Evolutionary conservation across 2,329 filamentous ascomycete genomes (phyloP), one percentile per base, ranked within the genome.

Genomic region (Chaetomium strumarium): DNA sequence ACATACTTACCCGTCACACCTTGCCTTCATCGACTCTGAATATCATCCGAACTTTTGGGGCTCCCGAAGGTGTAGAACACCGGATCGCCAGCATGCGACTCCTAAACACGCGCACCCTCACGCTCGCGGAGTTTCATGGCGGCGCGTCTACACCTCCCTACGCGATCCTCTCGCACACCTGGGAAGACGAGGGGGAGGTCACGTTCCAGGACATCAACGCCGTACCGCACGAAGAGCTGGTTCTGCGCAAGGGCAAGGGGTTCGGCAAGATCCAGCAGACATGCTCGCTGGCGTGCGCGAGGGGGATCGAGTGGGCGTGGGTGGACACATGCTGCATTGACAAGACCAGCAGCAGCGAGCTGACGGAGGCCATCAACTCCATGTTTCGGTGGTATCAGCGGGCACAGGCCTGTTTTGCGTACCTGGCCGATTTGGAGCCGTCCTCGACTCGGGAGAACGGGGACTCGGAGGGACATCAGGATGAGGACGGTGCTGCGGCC

Each of bases 81-180:
- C 24, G 24, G 7, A 24, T 7, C 24, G 24, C 24, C 24, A 24
- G 7, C 4, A 52, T 52, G 49, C 36, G 49, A 3, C 49, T 52
- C 19, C 36, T 52, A 16, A 41, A 52, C 38, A 52, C 43, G 5
- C 20, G 13, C 14, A 46, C 37, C n/a, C n/a, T 52, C 16, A 17
- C 34, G 29, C 43, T 52, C 29, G 11, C 36, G 3, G 24, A 19
- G 2, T 45, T 47, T 17, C 11, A 36, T 24, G 17, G 16, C 20
- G 7, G 24, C 24, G 24, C 24, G 4, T 24, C 7, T 7, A 36
- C 29, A 5, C 49, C 49, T 38, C 49, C 24, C 16, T 52, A 52
- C 38, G 50, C 50, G 12, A 52, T 52, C n/a, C 50, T 52, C 8
- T 52, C 50, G 2, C 50, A 52, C 40, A 52, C 50, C n/a, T 52